These are phyloP conservation scores for Hypsizygus marmoreus DNA, from an alignment of 768 basidiomycete genomes.

Conservation along the genomic window DNA sequence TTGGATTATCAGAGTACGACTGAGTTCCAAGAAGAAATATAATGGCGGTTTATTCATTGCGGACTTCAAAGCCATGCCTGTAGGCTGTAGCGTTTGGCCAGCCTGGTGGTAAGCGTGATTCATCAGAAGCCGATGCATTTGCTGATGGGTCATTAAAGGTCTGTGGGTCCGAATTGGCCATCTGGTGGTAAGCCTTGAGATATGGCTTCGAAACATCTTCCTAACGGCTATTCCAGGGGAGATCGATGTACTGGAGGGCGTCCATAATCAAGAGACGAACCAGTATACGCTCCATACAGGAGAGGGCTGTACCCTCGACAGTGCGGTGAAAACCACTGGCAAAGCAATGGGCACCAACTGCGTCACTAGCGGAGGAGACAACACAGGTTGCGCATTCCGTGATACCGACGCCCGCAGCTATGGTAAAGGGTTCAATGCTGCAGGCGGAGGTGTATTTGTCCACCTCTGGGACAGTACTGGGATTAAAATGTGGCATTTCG, in stretches of 20 bases:
- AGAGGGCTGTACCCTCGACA: slow-evolving; percentile 36
- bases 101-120: slow-evolving; percentile 43
- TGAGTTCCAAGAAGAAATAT: slow-evolving; percentile 63
- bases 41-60: slow-evolving; percentile 72
- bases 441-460: slow-evolving; percentile 53
- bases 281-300: slow-evolving; percentile 68
- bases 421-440: slow-evolving; percentile 45
- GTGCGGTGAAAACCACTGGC: slow-evolving; percentile 25
- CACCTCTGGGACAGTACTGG: slow-evolving; percentile 52
- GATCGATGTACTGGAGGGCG: slow-evolving; percentile 77
- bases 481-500: slow-evolving; percentile 59
- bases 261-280: slow-evolving; percentile 57
- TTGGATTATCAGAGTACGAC: slow-evolving; percentile 54
- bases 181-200: slow-evolving; percentile 37
- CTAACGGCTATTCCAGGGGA: slow-evolving; percentile 39
- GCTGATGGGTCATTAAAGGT: slow-evolving; percentile 12
- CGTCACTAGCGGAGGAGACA: slow-evolving; percentile 35
- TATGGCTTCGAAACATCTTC: neutral
- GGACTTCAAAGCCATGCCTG: slow-evolving; percentile 68
- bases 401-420: slow-evolving; percentile 42
- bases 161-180: slow-evolving; percentile 56
- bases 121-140: neutral
- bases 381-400: slow-evolving; percentile 52
- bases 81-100: slow-evolving; percentile 68
- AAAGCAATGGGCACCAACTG: slow-evolving; percentile 35